Base-by-base conservation (phyloP, 208 protist species). In the Leishmania mexicana region DNA sequence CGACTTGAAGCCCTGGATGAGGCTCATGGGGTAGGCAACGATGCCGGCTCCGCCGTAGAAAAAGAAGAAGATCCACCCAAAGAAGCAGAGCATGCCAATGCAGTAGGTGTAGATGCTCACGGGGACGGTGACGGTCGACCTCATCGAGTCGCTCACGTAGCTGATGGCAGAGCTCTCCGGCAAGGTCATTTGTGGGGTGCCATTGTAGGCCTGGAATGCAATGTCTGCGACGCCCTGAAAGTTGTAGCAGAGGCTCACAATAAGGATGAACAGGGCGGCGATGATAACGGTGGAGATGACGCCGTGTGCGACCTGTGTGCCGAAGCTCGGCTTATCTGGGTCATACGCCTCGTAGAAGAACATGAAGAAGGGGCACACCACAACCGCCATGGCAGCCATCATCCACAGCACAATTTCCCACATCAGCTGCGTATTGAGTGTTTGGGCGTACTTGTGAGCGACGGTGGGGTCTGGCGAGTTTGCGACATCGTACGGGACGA, bases 341-440 rank as follows among this genome's bases (percentile, higher is more conserved):
- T 99, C 97, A 54, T 94, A 95, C 40, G 96, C 93, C 85, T 99
- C 96, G 80, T 99, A 99, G 80, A 95, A 99, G 75, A 98, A 99
- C 81, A 98, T 92, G 21, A 91, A 84, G 73, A 98, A 98, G 47
- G 98, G 98, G 53, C 96, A 94, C 13, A 99, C 76, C 42, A 98
- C 83, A 13, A 99, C 62, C 1, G 90, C 86, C 78, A 98, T 83
- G 1, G 76, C 83, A 0, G 83, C 89, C 77, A 97, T 88, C 8
- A 83, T 53, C 88, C 97, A 97, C 73, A 98, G 80, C 57, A 97
- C 85, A 65, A 98, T 91, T 65, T 98, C 67, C 96, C 96, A 99
- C 86, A 98, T 92, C 24, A 95, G 81, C 53, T 89, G 71, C 57
- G 97, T 94, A 54, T 98, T 92, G 2, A 99, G 81, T 5, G 94